phyloP scores from a whole-genome alignment of 441 rosid genomes.

The Jatropha podagrica region DNA sequence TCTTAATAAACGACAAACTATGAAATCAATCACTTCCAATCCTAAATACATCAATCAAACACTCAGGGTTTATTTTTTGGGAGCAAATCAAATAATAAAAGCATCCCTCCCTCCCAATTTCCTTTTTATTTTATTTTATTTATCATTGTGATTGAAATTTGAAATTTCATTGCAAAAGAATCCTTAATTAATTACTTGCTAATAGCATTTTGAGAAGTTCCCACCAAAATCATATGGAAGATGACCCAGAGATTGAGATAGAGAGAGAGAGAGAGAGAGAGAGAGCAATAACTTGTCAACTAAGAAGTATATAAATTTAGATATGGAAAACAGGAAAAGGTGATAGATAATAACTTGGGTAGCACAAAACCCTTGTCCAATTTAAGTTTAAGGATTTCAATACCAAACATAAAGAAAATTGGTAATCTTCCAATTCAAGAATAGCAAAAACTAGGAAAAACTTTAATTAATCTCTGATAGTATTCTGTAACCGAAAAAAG shows the following conservation, averaged over 20 bases:
- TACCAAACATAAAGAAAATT: constrained; percentile 1
- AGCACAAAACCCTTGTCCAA: constrained; percentile 1
- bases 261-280: too few relatives aligned
- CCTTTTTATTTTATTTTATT: too few relatives aligned
- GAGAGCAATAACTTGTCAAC: not conserved
- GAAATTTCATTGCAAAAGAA: not conserved
- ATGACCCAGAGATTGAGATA: not conserved
- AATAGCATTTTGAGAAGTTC: not conserved
- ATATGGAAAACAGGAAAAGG: not conserved
- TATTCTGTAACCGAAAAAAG: not conserved
- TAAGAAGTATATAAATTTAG: constrained; percentile 6
- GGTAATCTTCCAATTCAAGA: constrained; percentile 9
- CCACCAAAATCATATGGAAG: constrained; percentile 5
- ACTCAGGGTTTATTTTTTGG: not conserved
- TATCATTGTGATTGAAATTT: constrained; percentile 3
- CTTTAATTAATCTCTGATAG: not conserved
- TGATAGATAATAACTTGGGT: constrained; percentile 3
- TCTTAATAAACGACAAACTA: not conserved
- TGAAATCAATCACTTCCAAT: constrained; percentile 26
- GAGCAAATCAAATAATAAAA: not conserved
- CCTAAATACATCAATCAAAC: not conserved
- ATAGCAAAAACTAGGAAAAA: not conserved
- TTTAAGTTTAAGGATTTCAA: not conserved
- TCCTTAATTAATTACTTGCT: not conserved
- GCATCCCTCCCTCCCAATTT: too few relatives aligned